Base-by-base conservation (phyloP, 1,139 yeast genomes). In the Candida labiduridarum region DNA sequence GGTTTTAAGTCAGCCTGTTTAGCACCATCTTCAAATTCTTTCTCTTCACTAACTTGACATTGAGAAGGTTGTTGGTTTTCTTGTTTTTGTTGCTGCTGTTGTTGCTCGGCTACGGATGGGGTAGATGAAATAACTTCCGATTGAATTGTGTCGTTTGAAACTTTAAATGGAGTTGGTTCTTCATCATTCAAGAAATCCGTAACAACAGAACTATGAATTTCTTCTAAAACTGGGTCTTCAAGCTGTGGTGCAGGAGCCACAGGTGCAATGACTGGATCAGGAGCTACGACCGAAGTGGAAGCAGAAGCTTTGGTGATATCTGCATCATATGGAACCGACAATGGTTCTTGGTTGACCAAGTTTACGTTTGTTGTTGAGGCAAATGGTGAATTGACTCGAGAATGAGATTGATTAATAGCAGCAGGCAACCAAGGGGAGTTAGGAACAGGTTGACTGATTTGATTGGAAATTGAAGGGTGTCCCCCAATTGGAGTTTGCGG, bases 371-470 rank as follows among this genome's bases (percentile, higher is more conserved):
- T 44, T n/a, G 54, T 47, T 1, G 64, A 49, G 16, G 69, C 69
- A 57, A 76, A 76, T 2, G 81, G 81, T 3, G 80, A 75, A 51
- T 62, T 66, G 14, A 71, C 78, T 33, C 80, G 60, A 14, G 79
- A 74, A 52, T 58, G 67, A 4, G 71, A 61, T 48, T 68, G 76
- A 12, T 64, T 60, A 14, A 44, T 52, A 14, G 51, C 48, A 8
- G 69, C 66, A 4, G 74, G 57, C 27, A 66, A 49, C 80, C 80
- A 75, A 4, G 80, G 80, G 1, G 79, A 74, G 48, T 72, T 61
- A 4, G 79, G 78, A 11, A 54, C 49, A 6, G 59, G 72, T 53
- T 72, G 79, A 38, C 56, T 53, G 43, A 68, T 56, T 44, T 62
- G 67, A 0, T 66, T 47, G 9, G 48, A 34, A 46, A 62, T 55